Evolutionary conservation across 192 early-diverging fungal genomes (phyloP).

Genomic region (Backusella sp.): DNA sequence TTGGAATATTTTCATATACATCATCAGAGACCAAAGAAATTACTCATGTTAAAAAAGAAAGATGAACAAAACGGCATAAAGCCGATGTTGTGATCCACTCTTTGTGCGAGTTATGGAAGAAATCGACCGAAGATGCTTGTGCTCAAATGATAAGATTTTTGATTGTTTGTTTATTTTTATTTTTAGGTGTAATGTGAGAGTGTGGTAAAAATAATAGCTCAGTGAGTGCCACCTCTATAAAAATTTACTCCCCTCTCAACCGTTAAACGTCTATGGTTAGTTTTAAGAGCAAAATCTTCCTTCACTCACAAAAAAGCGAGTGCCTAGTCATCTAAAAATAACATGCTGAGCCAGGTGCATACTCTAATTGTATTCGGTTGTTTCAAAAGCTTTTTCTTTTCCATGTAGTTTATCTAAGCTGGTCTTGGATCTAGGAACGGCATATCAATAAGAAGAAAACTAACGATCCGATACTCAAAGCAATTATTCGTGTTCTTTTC

Average conservation of each 20-base stretch:
- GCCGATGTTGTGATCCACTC: background rate
- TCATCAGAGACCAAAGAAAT: background rate
- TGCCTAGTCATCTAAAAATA: background rate
- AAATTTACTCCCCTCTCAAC: background rate
- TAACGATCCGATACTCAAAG: too few species aligned
- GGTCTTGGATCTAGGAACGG: background rate
- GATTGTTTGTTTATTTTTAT: background rate
- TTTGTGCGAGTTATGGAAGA: background rate
- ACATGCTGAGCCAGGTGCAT: background rate
- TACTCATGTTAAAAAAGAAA: too few species aligned
- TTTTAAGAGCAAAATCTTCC: background rate
- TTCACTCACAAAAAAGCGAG: background rate
- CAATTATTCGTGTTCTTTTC: too few species aligned
- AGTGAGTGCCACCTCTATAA: background rate
- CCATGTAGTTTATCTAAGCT: too few species aligned
- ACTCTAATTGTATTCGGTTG: background rate
- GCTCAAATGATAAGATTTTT: background rate
- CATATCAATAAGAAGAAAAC: background rate
- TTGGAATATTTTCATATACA: background rate
- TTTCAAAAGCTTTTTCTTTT: too few species aligned
- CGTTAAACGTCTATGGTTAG: background rate
- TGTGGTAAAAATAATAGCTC: background rate
- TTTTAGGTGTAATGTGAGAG: background rate
- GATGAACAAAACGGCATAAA: background rate
- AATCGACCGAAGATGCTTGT: background rate